Conservation (phyloP, 257 asterid genomes). For the Galeopsis tetrahit region DNA sequence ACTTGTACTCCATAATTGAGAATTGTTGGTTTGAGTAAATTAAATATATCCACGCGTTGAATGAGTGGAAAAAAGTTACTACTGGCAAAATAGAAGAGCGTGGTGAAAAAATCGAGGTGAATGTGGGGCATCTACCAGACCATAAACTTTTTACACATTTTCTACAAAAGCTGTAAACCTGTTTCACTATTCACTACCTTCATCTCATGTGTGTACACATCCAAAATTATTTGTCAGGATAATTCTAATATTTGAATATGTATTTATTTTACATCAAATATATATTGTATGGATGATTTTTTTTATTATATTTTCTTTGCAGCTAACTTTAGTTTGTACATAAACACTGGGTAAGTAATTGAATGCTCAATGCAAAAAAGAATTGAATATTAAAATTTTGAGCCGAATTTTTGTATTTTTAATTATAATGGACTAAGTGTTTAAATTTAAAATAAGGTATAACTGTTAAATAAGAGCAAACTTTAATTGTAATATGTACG, state of each 20-base stretch:
- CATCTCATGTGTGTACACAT: neutral
- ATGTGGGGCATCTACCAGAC: slow-evolving; percentile 59
- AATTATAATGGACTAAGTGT: too few species aligned
- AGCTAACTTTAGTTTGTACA: too few species aligned
- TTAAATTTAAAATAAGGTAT: too few species aligned
- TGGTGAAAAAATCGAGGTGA: slow-evolving; percentile 49
- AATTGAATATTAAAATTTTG: too few species aligned
- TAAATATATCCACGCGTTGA: slow-evolving; percentile 33
- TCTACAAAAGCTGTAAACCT: slow-evolving; percentile 21
- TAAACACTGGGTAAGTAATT: too few species aligned
- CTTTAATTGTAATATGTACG: too few species aligned
- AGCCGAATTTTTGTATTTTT: too few species aligned
- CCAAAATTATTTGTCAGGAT: neutral
- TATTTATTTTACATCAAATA: neutral
- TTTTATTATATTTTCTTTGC: too few species aligned
- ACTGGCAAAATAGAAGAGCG: neutral
- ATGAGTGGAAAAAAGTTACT: slow-evolving; percentile 40
- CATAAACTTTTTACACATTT: slow-evolving; percentile 25
- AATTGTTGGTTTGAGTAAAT: neutral
- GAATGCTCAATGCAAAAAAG: too few species aligned
- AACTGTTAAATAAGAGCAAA: too few species aligned
- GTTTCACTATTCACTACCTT: slow-evolving; percentile 2
- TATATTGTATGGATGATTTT: too few species aligned
- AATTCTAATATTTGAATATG: neutral
- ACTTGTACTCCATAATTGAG: too few species aligned